These are phyloP conservation scores for Trichoderma simmonsii DNA, from an alignment of 2,329 filamentous ascomycete genomes.

Conservation along the genomic window DNA sequence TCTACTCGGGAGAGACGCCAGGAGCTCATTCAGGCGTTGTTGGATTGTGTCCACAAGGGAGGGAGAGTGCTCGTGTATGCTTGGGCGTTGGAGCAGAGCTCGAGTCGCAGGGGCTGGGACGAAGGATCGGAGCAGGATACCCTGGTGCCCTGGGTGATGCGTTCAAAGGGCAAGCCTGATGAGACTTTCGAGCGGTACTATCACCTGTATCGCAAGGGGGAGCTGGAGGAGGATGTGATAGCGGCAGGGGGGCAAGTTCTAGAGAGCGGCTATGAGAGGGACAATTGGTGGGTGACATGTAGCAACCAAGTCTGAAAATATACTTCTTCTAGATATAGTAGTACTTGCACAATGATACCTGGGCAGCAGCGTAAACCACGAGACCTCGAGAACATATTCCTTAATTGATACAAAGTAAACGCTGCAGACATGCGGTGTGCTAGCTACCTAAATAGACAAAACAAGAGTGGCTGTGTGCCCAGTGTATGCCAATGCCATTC, in stretches of 20 bases:
- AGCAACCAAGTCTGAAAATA: slow-evolving; percentile 19
- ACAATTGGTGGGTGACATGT: slow-evolving; percentile 94
- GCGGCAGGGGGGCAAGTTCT: slow-evolving; percentile 73
- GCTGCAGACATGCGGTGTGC: slow-evolving; percentile 14
- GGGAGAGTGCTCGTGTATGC: slow-evolving; percentile 82
- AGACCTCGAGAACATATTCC: not conserved
- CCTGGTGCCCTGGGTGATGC: slow-evolving; percentile 91
- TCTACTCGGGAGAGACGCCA: slow-evolving; percentile 72
- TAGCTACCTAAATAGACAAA: not conserved
- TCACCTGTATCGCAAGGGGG: slow-evolving; percentile 82
- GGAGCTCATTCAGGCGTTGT: slow-evolving; percentile 67
- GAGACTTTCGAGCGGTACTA: slow-evolving; percentile 86
- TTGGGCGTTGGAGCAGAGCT: slow-evolving; percentile 91
- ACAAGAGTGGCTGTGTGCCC: not conserved
- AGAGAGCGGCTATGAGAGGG: slow-evolving; percentile 86
- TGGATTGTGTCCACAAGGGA: slow-evolving; percentile 61
- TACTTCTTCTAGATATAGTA: not conserved
- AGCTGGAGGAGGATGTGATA: slow-evolving; percentile 76
- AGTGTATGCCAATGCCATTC: slow-evolving; percentile 4
- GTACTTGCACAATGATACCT: not conserved
- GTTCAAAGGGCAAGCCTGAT: slow-evolving; percentile 35
- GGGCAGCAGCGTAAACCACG: not conserved
- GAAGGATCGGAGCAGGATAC: slow-evolving; percentile 81
- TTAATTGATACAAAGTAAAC: slow-evolving; percentile 13
- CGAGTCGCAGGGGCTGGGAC: slow-evolving; percentile 85